Evolutionary conservation across 169 alveolate species (phyloP).

Genomic region (Theileria luwenshuni): DNA sequence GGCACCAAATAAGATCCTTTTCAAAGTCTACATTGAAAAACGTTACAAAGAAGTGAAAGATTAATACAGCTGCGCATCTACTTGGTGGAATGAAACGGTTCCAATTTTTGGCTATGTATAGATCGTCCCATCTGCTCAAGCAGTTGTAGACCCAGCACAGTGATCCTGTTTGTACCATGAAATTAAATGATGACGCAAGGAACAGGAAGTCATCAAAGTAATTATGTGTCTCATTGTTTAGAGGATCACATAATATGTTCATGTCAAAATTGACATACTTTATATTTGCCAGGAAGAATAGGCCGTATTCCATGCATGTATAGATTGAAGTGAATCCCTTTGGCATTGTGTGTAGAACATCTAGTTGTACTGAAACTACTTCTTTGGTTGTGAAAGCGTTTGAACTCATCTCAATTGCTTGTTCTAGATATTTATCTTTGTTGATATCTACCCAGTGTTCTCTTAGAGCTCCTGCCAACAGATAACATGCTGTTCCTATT

Average conservation of each 20-base stretch:
- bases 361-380: conserved; percentile 51
- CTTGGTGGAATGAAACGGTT: conserved; percentile 66
- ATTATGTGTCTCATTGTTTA: background rate
- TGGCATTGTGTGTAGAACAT: conserved; percentile 65
- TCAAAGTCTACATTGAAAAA: conserved; percentile 43
- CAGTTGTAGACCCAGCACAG: conserved; percentile 58
- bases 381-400: conserved; percentile 58
- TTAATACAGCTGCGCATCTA: conserved; percentile 57
- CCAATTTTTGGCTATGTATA: conserved; percentile 58
- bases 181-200: conserved; percentile 31
- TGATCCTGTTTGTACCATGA: conserved; percentile 55
- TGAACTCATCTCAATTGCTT: conserved; percentile 27
- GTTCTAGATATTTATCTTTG: conserved; percentile 56
- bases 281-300: conserved; percentile 50
- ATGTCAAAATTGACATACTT: conserved; percentile 10
- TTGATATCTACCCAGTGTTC: conserved; percentile 68
- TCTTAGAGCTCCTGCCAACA: conserved; percentile 57
- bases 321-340: conserved; percentile 63
- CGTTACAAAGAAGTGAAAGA: conserved; percentile 60
- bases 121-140: conserved; percentile 60
- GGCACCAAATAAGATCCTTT: conserved; percentile 64
- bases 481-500: conserved; percentile 52
- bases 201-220: conserved; percentile 32
- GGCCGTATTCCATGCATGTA: conserved; percentile 56
- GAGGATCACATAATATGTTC: background rate